Evolutionary conservation across 306 rosid genomes (phyloP).

Genomic region (Prunus fruticosa): DNA sequence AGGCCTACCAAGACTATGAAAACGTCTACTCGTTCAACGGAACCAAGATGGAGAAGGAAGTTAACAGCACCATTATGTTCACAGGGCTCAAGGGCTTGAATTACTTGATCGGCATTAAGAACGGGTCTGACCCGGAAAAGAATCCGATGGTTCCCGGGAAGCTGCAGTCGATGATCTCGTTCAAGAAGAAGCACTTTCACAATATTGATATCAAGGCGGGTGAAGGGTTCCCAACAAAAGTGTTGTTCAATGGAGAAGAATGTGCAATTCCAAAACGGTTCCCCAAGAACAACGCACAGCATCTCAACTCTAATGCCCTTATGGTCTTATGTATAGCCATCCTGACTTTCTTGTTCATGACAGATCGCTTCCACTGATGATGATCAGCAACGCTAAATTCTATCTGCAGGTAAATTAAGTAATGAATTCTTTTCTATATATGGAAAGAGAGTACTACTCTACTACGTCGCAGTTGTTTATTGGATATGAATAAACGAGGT

Average conservation of each 20-base stretch:
- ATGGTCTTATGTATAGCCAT: slow-evolving; percentile 29
- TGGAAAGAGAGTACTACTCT: no score
- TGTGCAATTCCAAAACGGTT: slow-evolving; percentile 57
- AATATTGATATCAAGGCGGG: slow-evolving; percentile 35
- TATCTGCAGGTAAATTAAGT: background rate
- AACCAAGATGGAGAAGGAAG: slow-evolving; percentile 40
- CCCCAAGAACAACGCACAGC: slow-evolving; percentile 37
- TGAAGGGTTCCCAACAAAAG: slow-evolving; percentile 72
- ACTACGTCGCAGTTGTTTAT: background rate
- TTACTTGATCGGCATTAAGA: slow-evolving; percentile 51
- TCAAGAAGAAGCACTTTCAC: slow-evolving; percentile 43
- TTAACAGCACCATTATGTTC: slow-evolving; percentile 49
- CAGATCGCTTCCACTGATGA: slow-evolving; percentile 29
- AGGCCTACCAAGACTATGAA: slow-evolving; percentile 41
- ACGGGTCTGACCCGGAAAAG: slow-evolving; percentile 23
- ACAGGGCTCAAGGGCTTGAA: slow-evolving; percentile 62
- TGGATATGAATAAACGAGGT: slow-evolving; percentile 14
- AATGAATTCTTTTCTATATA: no score
- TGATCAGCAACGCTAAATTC: background rate
- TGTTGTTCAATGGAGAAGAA: slow-evolving; percentile 79
- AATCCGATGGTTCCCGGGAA: slow-evolving; percentile 79
- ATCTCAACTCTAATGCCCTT: slow-evolving; percentile 12
- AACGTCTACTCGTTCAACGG: slow-evolving; percentile 77
- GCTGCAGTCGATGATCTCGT: slow-evolving; percentile 74
- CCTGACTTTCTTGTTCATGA: slow-evolving; percentile 37